Base-by-base conservation (phyloP, 371 early-diverging fungal species). In the Haplosporangium sp. region DNA sequence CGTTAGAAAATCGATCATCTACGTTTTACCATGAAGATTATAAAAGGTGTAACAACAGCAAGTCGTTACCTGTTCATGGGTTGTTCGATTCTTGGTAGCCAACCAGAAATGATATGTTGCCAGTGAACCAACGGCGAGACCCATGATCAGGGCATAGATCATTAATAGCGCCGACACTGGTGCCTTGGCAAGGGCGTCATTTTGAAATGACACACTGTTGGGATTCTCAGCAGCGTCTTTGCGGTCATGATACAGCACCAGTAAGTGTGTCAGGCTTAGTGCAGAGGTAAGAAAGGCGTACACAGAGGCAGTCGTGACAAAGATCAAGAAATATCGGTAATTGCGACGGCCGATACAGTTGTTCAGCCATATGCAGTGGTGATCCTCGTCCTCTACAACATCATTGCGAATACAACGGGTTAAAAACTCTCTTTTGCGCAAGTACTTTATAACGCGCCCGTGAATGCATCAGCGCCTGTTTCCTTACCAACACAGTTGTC, bases 331-430 rank as follows among this genome's bases (percentile, higher is more conserved):
- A 51, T 88, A 87, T 16, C 93, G 88, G 82, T 97, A 96, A 81
- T 97, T 97, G 64, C 96, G 85, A 56, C 91, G 90, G 2, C 98
- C 98, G 47, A 98, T 86, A 82, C 97, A 97, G 82, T 95, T 96
- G 72, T 92, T 95, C 14, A 95, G 87, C 97, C 97, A 98, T 16
- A 94, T 90, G 71, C 98, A 98, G 80, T 98, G 97, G 66, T 96
- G 96, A 77, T 96, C 96, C 69, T 91, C 89, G 75, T 88, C 85
- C 77, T 91, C 93, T 88, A 61, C 45, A 37, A 51, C 41, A n/a
- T 40, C 11, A 53, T 29, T 7, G 8, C 12, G 16, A 66, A 36
- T 14, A 38, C 18, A 57, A 6, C 12, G 55, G 29, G 11, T 47
- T 14, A 14, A 16, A 58, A 18, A 43, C 36, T 47, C 16, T 37